Percentiles rank a stretch among this genome's conserved stretches.
These are phyloP conservation scores for Talaromyces sp. DNA, from an alignment of 2,329 filamentous ascomycete genomes.

Conservation along the genomic window DNA sequence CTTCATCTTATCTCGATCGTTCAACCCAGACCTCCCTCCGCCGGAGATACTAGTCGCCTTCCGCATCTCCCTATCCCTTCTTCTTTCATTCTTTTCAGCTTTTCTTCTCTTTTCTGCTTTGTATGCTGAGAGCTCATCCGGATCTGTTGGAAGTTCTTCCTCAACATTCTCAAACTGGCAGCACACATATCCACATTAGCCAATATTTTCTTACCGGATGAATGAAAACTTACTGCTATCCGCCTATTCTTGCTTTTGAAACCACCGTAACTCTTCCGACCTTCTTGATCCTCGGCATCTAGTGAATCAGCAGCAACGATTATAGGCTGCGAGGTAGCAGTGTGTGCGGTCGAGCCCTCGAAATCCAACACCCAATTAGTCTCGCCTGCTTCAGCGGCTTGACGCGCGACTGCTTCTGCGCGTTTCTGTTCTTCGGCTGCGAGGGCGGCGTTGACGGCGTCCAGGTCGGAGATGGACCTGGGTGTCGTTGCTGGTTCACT, in stretches of 20 bases:
- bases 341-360: constrained; percentile 12
- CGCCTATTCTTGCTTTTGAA: constrained; percentile 30
- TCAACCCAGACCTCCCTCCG: constrained; percentile 20
- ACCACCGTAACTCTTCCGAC: constrained; percentile 35
- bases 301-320: constrained; percentile 32
- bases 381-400: constrained; percentile 41
- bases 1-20: constrained; percentile 17
- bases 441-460: constrained; percentile 37
- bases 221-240: constrained; percentile 20
- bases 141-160: background rate
- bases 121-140: background rate
- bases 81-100: constrained; percentile 17
- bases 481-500: constrained; percentile 21
- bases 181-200: background rate
- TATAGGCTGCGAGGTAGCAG: constrained; percentile 22
- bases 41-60: constrained; percentile 32
- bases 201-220: background rate
- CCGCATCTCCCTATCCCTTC: constrained; percentile 14
- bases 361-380: constrained; percentile 41
- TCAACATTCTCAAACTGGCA: background rate
- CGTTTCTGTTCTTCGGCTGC: constrained; percentile 39
- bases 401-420: constrained; percentile 34
- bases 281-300: constrained; percentile 31
- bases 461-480: constrained; percentile 28
- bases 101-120: constrained; percentile 18